Percentiles rank a stretch among this genome's conserved stretches.
phyloP scores from a whole-genome alignment of 805 yeast species.

The Barnettozyma sp. region DNA sequence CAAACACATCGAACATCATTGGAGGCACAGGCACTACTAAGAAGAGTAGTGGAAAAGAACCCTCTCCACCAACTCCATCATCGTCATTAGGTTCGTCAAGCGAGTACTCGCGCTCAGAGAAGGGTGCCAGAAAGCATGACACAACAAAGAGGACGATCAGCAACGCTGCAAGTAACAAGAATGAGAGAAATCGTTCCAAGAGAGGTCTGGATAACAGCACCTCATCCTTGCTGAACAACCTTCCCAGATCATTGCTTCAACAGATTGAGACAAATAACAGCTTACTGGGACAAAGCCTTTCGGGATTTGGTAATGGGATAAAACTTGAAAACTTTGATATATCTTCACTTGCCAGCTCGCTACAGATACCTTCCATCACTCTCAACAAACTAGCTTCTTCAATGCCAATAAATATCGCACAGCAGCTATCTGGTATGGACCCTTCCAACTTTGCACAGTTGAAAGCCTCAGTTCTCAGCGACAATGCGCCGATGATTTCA shows the following conservation, averaged over 20 bases:
- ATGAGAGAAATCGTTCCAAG: too few species aligned
- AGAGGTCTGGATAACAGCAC: too few species aligned
- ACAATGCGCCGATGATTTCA: slow-evolving; percentile 10
- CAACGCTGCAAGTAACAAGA: background rate
- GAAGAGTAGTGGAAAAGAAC: too few species aligned
- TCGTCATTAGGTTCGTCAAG: too few species aligned
- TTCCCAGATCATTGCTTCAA: slow-evolving; percentile 5
- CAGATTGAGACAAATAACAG: slow-evolving; percentile 4
- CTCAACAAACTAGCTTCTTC: slow-evolving; percentile 7
- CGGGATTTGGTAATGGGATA: slow-evolving; percentile 1
- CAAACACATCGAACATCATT: too few species aligned
- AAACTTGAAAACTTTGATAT: slow-evolving; percentile 6
- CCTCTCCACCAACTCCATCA: background rate
- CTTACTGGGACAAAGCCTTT: slow-evolving; percentile 1
- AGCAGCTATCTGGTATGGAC: slow-evolving; percentile 10
- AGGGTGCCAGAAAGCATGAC: background rate
- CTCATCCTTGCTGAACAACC: background rate
- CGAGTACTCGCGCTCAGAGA: background rate
- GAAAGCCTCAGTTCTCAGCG: slow-evolving; percentile 12
- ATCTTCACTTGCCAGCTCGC: background rate
- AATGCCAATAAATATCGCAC: slow-evolving; percentile 7
- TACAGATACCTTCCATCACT: slow-evolving; percentile 10
- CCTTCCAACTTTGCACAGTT: slow-evolving; percentile 14
- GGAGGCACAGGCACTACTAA: too few species aligned
- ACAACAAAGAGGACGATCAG: slow-evolving; percentile 2